phyloP scores from a whole-genome alignment of 2,329 filamentous ascomycete genomes.

The Cytospora paraplurivora region DNA sequence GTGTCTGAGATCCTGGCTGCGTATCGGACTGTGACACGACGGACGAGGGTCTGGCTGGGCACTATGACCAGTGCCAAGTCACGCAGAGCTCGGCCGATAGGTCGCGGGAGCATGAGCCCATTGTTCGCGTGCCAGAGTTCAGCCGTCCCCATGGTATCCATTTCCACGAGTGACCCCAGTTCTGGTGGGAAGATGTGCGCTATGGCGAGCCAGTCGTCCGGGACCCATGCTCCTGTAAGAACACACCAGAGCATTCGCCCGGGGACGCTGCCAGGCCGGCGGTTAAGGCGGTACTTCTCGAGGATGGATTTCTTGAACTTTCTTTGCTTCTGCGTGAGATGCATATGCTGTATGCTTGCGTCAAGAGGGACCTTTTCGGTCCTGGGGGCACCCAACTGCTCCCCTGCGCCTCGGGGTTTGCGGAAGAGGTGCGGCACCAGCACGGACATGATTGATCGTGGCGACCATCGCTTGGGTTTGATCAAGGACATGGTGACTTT shows the following conservation, averaged over 20 bases:
- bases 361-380: slow-evolving; percentile 14
- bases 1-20: too few relatives aligned
- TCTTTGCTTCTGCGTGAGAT: background rate
- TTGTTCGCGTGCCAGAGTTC: background rate
- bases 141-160: rapidly evolving
- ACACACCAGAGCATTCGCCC: background rate
- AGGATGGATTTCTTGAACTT: background rate
- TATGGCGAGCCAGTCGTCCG: background rate
- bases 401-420: background rate
- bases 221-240: slow-evolving; percentile 7
- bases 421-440: slow-evolving; percentile 18
- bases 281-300: rapidly evolving
- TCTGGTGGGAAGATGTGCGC: slow-evolving; percentile 4
- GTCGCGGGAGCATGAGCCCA: background rate
- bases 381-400: background rate
- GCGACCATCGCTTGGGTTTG: slow-evolving; percentile 25
- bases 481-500: slow-evolving; percentile 12
- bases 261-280: background rate
- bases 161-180: background rate
- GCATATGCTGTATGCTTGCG: background rate
- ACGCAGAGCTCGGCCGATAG: background rate
- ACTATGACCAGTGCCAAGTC: slow-evolving; percentile 4
- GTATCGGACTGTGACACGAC: background rate
- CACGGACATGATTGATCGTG: slow-evolving; percentile 32
- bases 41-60: background rate